Evolutionary conservation across 306 rosid species (phyloP).

Genomic region (Inga leiocalycina): DNA sequence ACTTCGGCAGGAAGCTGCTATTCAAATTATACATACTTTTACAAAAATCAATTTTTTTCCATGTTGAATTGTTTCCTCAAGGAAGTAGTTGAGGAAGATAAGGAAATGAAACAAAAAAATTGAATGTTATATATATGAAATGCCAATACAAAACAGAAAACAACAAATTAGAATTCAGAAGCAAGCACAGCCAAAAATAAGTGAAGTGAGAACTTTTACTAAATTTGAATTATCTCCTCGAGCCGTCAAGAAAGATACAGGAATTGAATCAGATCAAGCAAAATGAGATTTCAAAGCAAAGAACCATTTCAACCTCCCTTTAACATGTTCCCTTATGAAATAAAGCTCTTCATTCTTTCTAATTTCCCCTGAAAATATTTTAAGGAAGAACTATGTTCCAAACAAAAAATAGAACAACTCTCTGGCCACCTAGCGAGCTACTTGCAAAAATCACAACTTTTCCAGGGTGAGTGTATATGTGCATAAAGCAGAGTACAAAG

Average conservation of each 20-base stretch:
- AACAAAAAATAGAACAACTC: neutral
- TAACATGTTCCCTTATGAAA: neutral
- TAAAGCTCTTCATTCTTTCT: neutral
- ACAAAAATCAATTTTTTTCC: conserved; percentile 22
- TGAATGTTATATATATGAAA: conserved; percentile 11
- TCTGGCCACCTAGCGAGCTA: neutral
- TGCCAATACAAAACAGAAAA: conserved; percentile 6
- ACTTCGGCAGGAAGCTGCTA: conserved; percentile 28
- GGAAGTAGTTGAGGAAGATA: conserved; percentile 13
- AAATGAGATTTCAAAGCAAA: neutral
- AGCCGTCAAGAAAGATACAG: neutral
- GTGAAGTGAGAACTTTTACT: neutral
- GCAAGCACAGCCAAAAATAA: neutral
- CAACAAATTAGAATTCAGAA: conserved; percentile 31
- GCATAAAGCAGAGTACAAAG: neutral
- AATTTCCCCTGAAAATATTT: neutral
- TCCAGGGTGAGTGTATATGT: neutral
- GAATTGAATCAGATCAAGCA: neutral
- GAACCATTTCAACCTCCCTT: neutral
- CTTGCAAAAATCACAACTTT: neutral
- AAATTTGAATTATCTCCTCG: neutral
- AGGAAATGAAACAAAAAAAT: conserved; percentile 19
- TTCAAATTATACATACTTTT: conserved; percentile 25
- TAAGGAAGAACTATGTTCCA: neutral
- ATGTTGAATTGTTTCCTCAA: conserved; percentile 30